Evolutionary conservation across 1,139 yeast species (phyloP).

Genomic region (Yamadazyma mexicana): DNA sequence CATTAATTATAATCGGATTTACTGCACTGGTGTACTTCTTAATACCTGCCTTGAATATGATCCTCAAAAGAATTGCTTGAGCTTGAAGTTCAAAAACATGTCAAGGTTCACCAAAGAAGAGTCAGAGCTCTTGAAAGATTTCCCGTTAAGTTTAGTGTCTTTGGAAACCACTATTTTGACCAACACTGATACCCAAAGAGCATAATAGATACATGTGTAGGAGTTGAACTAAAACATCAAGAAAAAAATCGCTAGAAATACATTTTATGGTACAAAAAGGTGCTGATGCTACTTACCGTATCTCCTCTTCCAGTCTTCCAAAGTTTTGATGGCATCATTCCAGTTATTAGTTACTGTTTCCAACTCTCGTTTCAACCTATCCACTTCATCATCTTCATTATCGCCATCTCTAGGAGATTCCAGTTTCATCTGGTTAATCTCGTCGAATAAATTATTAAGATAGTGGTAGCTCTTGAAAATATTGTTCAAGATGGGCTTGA

Average conservation of each 20-base stretch:
- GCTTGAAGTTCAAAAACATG: slow-evolving; percentile 20
- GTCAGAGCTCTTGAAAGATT: slow-evolving; percentile 27
- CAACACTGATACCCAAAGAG: slow-evolving; percentile 1
- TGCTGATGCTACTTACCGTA: slow-evolving; percentile 5
- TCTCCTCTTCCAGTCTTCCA: slow-evolving; percentile 41
- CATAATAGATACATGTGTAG: no score
- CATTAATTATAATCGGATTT: slow-evolving; percentile 17
- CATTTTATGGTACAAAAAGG: not conserved
- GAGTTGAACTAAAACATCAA: not conserved
- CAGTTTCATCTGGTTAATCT: slow-evolving; percentile 6
- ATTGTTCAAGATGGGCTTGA: slow-evolving; percentile 36
- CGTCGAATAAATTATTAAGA: slow-evolving; percentile 22
- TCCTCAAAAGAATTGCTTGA: slow-evolving; percentile 16
- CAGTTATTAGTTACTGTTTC: slow-evolving; percentile 39
- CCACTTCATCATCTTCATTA: slow-evolving; percentile 9
- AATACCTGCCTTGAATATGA: slow-evolving; percentile 28
- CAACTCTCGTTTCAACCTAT: slow-evolving; percentile 35
- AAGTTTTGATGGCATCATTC: slow-evolving; percentile 45
- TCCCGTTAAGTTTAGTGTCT: slow-evolving; percentile 32
- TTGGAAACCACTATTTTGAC: slow-evolving; percentile 32
- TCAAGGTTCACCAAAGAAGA: slow-evolving; percentile 9
- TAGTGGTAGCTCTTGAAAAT: slow-evolving; percentile 31
- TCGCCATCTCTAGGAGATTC: not conserved
- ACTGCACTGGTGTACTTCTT: slow-evolving; percentile 35
- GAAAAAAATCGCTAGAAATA: not conserved